Evolutionary conservation across 306 rosid species (phyloP).

Genomic region (Datisca glomerata): DNA sequence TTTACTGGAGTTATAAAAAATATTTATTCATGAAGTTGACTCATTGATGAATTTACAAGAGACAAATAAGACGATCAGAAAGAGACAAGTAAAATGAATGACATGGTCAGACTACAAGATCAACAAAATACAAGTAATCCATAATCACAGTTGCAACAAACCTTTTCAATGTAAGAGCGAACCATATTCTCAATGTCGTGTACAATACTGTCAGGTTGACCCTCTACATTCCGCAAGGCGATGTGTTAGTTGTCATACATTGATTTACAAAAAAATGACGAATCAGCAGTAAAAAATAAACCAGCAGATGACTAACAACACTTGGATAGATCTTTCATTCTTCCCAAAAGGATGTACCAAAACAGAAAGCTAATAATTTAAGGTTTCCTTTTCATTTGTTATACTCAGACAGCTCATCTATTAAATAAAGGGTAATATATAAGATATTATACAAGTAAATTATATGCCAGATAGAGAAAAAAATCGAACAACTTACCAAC

Average conservation of each 20-base stretch:
- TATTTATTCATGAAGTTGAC: no score
- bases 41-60: no score
- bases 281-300: background rate
- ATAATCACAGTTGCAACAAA: conserved; percentile 14
- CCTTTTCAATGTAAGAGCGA: conserved; percentile 92
- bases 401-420: no score
- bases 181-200: conserved; percentile 89
- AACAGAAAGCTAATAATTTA: no score
- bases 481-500: conserved; percentile 50
- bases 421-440: no score
- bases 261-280: background rate
- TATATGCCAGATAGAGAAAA: conserved; percentile 12
- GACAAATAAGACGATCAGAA: no score
- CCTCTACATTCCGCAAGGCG: conserved; percentile 49
- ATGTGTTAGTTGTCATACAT: conserved; percentile 10
- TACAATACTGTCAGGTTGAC: conserved; percentile 93
- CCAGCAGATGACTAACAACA: background rate
- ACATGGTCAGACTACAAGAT: no score
- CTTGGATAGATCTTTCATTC: background rate
- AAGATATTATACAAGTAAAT: no score
- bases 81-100: no score
- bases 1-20: no score
- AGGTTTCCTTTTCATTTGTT: no score
- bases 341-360: no score
- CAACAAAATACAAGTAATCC: background rate